Evolutionary conservation across 1,284 basidiomycete species (phyloP).

Genomic region (Heterobasidion parviporum): DNA sequence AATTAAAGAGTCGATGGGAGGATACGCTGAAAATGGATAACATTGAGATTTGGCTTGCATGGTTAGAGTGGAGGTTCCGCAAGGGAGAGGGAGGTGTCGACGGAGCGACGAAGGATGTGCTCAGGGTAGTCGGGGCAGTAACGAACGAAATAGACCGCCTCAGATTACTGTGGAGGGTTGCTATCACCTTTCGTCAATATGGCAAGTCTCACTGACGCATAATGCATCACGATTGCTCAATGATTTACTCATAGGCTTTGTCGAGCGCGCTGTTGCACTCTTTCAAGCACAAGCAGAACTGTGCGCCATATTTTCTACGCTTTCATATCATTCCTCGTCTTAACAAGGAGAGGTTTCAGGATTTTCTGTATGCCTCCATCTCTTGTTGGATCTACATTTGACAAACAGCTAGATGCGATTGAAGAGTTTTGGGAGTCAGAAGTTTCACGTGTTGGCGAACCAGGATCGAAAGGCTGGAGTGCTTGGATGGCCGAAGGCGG

Average conservation of each 20-base stretch:
- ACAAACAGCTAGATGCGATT: conserved; percentile 42
- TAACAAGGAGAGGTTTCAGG: conserved; percentile 23
- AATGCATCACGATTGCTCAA: not conserved
- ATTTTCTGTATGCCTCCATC: conserved; percentile 43
- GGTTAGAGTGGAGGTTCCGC: conserved; percentile 67
- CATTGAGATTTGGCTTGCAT: conserved; percentile 59
- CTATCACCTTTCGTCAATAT: conserved; percentile 64
- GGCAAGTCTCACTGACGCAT: conserved; percentile 38
- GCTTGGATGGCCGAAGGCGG: conserved; percentile 42
- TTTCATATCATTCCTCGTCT: no score
- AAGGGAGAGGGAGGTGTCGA: conserved; percentile 35
- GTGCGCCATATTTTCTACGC: conserved; percentile 30
- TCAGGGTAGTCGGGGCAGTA: conserved; percentile 30
- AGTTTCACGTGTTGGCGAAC: conserved; percentile 55
- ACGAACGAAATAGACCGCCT: conserved; percentile 47
- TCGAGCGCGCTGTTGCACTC: conserved; percentile 60
- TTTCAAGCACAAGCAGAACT: conserved; percentile 74
- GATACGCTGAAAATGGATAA: conserved; percentile 44
- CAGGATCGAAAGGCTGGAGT: conserved; percentile 52
- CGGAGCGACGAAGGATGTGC: conserved; percentile 42
- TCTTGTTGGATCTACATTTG: conserved; percentile 32
- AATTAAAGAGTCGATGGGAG: conserved; percentile 64
- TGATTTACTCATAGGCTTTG: conserved; percentile 19
- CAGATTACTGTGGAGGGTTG: conserved; percentile 63
- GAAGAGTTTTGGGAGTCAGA: conserved; percentile 78